Conservation (phyloP, 2,329 filamentous ascomycete genomes). For the Truncatella angustata region DNA sequence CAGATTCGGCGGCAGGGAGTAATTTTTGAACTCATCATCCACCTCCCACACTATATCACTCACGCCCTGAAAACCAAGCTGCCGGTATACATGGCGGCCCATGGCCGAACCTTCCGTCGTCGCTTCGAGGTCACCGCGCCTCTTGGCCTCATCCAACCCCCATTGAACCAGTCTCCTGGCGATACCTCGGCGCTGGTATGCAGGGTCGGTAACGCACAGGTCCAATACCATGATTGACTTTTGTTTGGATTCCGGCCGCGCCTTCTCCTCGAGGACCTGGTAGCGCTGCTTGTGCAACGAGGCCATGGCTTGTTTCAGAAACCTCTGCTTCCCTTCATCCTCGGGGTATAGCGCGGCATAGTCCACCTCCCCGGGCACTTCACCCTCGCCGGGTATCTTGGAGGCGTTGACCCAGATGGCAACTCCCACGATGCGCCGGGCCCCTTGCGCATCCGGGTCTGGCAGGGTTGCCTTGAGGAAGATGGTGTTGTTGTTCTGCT, state of each 20-base stretch:
- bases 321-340: constrained; percentile 43
- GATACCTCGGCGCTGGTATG: constrained; percentile 49
- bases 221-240: constrained; percentile 47
- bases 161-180: constrained; percentile 44
- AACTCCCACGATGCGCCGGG: constrained; percentile 43
- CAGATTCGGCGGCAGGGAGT: constrained; percentile 39
- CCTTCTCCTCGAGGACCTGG: constrained; percentile 37
- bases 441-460: constrained; percentile 28
- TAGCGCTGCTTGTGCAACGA: constrained; percentile 43
- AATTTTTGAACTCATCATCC: constrained; percentile 39
- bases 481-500: constrained; percentile 47
- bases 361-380: constrained; percentile 33
- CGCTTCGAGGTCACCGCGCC: constrained; percentile 38
- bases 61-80: constrained; percentile 43
- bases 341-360: constrained; percentile 39
- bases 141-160: constrained; percentile 42
- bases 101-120: constrained; percentile 46
- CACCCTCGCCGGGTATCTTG: constrained; percentile 45
- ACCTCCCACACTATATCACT: constrained; percentile 40
- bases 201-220: constrained; percentile 51
- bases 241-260: constrained; percentile 30
- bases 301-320: constrained; percentile 39
- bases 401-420: constrained; percentile 57
- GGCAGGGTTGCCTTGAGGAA: constrained; percentile 54
- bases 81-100: constrained; percentile 45